Evolutionary conservation across 768 basidiomycete genomes (phyloP).

Genomic region (Cubamyces sp.): DNA sequence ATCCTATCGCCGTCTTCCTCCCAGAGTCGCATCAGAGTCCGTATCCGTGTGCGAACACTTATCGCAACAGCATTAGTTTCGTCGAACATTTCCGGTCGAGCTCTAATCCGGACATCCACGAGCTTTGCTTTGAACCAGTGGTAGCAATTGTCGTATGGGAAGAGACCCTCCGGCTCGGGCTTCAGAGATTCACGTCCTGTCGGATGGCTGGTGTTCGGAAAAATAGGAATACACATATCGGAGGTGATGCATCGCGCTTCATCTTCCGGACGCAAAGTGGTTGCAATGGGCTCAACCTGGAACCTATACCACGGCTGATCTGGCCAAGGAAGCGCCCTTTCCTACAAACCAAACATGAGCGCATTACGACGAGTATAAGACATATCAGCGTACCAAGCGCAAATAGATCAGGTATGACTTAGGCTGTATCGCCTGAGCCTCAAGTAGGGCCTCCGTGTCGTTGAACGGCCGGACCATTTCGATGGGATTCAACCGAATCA

Average conservation of each 20-base stretch:
- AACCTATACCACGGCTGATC: not conserved
- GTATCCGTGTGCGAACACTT: not conserved
- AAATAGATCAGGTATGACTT: not conserved
- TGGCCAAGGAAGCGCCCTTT: slow-evolving; percentile 3
- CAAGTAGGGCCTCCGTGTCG: not conserved
- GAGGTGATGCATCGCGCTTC: not conserved
- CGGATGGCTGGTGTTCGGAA: not conserved
- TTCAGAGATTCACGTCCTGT: not conserved
- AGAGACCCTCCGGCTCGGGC: not conserved
- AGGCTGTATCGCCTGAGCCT: not conserved
- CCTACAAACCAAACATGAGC: not conserved
- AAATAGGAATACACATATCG: slow-evolving; percentile 13
- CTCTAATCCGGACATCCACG: not conserved
- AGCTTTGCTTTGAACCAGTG: slow-evolving; percentile 1
- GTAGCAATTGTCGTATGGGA: slow-evolving; percentile 13
- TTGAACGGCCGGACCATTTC: slow-evolving; percentile 5
- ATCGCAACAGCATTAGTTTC: not conserved
- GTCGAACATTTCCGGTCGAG: not conserved
- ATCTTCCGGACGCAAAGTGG: not conserved
- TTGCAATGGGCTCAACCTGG: not conserved
- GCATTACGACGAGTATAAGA: not conserved
- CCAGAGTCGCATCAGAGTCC: not conserved
- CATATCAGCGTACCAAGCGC: not conserved
- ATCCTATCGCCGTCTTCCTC: not conserved
- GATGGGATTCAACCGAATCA: slow-evolving; percentile 3